Conservation (phyloP, 2,329 filamentous ascomycete genomes). For the Penicillium olsonii region DNA sequence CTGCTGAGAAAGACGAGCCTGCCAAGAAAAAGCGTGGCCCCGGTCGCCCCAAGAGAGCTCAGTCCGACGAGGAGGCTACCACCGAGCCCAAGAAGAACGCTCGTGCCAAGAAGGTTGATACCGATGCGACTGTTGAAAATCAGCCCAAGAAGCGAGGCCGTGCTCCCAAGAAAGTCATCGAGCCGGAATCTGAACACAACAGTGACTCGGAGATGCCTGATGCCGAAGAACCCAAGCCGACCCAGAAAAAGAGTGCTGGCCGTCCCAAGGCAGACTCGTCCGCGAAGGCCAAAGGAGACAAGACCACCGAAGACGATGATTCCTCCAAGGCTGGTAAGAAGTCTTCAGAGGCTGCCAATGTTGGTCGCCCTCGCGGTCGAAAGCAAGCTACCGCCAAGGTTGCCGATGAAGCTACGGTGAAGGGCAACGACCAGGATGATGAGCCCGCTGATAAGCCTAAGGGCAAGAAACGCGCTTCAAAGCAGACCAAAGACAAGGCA, state of each 20-base stretch:
- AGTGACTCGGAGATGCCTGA: background rate
- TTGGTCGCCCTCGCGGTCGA: background rate
- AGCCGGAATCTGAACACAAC: background rate
- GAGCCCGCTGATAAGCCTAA: no score
- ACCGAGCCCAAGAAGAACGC: conserved; percentile 24
- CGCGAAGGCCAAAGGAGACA: background rate
- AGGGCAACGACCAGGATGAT: no score
- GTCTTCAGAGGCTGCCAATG: background rate
- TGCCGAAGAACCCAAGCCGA: background rate
- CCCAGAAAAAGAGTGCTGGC: background rate
- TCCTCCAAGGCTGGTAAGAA: background rate
- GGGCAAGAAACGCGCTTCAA: background rate
- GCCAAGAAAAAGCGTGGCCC: conserved; percentile 13
- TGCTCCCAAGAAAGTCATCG: conserved; percentile 4
- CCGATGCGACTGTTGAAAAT: background rate
- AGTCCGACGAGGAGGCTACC: conserved; percentile 14
- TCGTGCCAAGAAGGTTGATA: conserved; percentile 12
- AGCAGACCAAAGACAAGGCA: background rate
- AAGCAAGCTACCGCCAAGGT: background rate
- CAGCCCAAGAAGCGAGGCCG: conserved; percentile 6
- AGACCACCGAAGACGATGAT: background rate
- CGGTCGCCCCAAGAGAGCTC: conserved; percentile 5
- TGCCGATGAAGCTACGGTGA: background rate
- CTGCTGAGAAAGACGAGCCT: conserved; percentile 12
- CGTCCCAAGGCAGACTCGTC: background rate